Percentiles rank a stretch among this genome's conserved stretches.
These are phyloP conservation scores for Phytophthora foliorum DNA, from an alignment of 352 stramenopile genomes.

Conservation along the genomic window DNA sequence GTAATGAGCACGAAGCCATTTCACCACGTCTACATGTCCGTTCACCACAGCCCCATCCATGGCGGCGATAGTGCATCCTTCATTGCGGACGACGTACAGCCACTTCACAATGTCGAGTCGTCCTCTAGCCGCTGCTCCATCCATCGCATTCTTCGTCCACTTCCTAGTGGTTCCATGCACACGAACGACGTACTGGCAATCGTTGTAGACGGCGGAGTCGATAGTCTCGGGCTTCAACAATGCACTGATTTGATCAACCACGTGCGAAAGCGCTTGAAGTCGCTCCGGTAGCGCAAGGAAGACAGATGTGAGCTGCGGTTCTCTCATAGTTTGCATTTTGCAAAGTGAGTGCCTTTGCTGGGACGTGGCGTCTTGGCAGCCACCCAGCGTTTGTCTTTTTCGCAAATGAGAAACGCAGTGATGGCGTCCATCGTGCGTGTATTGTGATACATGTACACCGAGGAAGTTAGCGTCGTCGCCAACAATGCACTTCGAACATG, in stretches of 20 bases:
- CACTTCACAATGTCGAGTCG: conserved; percentile 35
- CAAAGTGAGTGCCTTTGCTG: neutral
- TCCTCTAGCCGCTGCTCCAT: conserved; percentile 31
- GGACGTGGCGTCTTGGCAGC: neutral
- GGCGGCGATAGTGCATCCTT: conserved; percentile 32
- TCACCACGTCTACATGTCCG: conserved; percentile 33
- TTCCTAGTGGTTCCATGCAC: conserved; percentile 15
- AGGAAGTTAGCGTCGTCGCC: too few species aligned
- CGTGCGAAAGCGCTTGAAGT: conserved; percentile 2
- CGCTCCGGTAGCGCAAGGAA: neutral
- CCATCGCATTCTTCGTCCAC: conserved; percentile 32
- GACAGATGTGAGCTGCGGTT: conserved; percentile 1
- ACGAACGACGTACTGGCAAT: conserved; percentile 31
- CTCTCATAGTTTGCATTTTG: neutral
- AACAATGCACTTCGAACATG: too few species aligned
- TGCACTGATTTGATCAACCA: conserved; percentile 1
- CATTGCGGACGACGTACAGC: conserved; percentile 30
- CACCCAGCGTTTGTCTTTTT: neutral
- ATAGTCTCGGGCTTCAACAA: conserved; percentile 28
- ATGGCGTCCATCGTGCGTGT: neutral
- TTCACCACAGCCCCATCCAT: conserved; percentile 30
- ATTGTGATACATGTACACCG: neutral
- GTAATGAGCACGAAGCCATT: conserved; percentile 34
- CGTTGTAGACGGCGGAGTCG: conserved; percentile 33
- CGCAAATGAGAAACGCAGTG: conserved; percentile 2